Base-by-base conservation (phyloP, 257 asterid species). In the Nicotiana paniculata region DNA sequence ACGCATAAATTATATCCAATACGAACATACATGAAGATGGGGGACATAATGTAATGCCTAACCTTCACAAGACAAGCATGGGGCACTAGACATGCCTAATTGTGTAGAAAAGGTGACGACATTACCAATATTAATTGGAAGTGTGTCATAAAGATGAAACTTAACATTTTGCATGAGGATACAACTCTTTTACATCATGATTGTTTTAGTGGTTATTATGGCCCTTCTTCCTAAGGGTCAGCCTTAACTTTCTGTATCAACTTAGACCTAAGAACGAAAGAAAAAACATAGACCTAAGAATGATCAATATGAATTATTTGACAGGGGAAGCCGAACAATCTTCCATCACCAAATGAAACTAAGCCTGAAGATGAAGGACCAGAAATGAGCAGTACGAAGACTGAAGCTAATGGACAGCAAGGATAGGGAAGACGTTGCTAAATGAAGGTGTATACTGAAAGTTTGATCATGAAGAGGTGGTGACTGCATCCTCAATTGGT, bases 281-380 rank as follows among this genome's bases (percentile, higher is more conserved):
- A n/a, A 2, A 35, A 24, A 70, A 21, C 10, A 35, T 64, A 13
- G 77, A 21, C 39, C 68, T 39, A 8, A 39, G 77, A 68, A 28
- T 64, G 77, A 24, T 80, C 46, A 80, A 55, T 43, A 46, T 64
- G 77, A 54, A 33, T 48, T 28, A 65, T 54, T 28, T 84, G 69
- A 82, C 92, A 93, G 95, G 93, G 88, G 37, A 90, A 89, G 80
- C 83, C 90, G 26, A 77, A 83, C 83, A 82, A 80, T 35, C 80
- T 32, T 79, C 57, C 83, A 30, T 82, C 87, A 28, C 62, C 83
- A 28, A 80, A 48, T 53, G 94, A 86, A 62, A 85, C 70, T 81
- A 87, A 81, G 81, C 57, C 85, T n/a, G 59, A 81, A 28, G 82
- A 77, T 4, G 87, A 86, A 39, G 89, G 83, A 66, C 74, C 82